These are phyloP conservation scores for Globisporangium ultimum DNA, from an alignment of 352 stramenopile species.

Conservation along the genomic window DNA sequence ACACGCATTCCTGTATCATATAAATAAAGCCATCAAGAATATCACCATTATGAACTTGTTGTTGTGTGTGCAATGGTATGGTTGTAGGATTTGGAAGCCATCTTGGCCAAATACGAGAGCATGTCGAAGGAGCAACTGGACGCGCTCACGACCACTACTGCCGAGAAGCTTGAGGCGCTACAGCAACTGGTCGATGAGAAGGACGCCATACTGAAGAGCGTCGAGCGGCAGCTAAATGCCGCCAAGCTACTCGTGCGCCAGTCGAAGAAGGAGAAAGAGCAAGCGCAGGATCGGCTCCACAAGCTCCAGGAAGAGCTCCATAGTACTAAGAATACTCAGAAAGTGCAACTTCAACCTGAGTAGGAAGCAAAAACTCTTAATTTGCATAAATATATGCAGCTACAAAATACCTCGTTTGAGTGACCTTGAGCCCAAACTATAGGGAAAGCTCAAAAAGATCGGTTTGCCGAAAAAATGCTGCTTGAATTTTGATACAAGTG, in stretches of 20 bases:
- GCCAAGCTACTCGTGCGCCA: constrained; percentile 64
- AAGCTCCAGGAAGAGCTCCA: constrained; percentile 30
- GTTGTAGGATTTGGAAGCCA: constrained; percentile 40
- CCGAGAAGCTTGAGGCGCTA: constrained; percentile 31
- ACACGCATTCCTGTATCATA: not conserved
- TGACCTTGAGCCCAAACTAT: not conserved
- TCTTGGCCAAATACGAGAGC: constrained; percentile 32
- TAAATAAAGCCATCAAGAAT: not conserved
- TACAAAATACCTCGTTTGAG: not conserved
- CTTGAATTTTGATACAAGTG: not conserved
- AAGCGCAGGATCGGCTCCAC: constrained; percentile 34
- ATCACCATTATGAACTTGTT: not conserved
- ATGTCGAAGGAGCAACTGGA: constrained; percentile 37
- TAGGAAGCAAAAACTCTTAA: not conserved
- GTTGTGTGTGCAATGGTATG: not conserved
- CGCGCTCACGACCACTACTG: constrained; percentile 15
- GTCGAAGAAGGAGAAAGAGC: constrained; percentile 72
- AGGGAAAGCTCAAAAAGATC: too few relatives aligned
- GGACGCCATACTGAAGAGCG: constrained; percentile 40
- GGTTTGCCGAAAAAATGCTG: too few relatives aligned
- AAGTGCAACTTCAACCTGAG: constrained; percentile 7
- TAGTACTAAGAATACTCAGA: not conserved
- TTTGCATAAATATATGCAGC: not conserved
- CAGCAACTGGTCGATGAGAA: constrained; percentile 40
- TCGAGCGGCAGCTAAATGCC: constrained; percentile 61